Evolutionary conservation across 495 filamentous ascomycete species (phyloP).

Genomic region (Oleoguttula mirabilis): DNA sequence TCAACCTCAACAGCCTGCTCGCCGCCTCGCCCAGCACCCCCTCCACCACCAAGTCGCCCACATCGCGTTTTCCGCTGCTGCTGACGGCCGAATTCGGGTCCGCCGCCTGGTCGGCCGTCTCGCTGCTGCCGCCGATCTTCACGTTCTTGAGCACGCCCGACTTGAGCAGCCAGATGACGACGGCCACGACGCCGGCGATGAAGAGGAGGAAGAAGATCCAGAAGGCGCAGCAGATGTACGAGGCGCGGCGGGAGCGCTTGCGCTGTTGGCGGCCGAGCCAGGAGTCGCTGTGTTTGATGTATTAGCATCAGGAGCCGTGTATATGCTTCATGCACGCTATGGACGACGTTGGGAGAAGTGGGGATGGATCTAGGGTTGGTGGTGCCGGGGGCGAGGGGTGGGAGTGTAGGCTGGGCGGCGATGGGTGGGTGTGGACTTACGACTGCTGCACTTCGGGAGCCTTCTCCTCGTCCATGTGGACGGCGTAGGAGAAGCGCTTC

Average conservation of each 20-base stretch:
- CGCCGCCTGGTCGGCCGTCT: background rate
- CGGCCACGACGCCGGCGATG: slow-evolving; percentile 29
- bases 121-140: background rate
- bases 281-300: slow-evolving; percentile 27
- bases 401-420: slow-evolving; percentile 14
- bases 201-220: slow-evolving; percentile 29
- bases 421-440: slow-evolving; percentile 22
- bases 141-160: slow-evolving; percentile 20
- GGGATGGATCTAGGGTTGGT: slow-evolving; percentile 1
- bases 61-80: no score
- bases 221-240: slow-evolving; percentile 32
- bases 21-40: no score
- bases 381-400: slow-evolving; percentile 4
- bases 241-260: slow-evolving; percentile 27
- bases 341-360: background rate
- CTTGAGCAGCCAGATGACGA: slow-evolving; percentile 27
- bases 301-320: no score
- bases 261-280: slow-evolving; percentile 31
- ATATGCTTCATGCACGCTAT: no score
- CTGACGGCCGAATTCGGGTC: no score
- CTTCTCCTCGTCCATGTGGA: slow-evolving; percentile 36
- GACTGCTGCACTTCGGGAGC: slow-evolving; percentile 29
- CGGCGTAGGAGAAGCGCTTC: slow-evolving; percentile 49
- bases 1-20: no score
- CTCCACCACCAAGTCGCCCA: no score